Conservation (phyloP, 495 filamentous ascomycete genomes). For the Entonaema liquescens region DNA sequence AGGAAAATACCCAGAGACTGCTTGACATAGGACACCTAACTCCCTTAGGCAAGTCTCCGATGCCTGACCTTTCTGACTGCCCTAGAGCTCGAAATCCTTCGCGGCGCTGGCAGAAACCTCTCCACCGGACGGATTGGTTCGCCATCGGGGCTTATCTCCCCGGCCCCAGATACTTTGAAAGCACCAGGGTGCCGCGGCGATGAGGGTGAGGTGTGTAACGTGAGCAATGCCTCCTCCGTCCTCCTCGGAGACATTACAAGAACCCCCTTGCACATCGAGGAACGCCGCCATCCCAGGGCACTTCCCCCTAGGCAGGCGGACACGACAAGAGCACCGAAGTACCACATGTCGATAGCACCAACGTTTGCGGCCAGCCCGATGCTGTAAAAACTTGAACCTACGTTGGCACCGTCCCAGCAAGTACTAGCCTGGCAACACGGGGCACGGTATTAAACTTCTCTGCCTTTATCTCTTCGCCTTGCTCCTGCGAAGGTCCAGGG, state of each 20-base stretch:
- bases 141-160: conserved; percentile 9
- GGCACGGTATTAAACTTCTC: conserved; percentile 4
- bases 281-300: conserved; percentile 5
- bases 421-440: conserved; percentile 12
- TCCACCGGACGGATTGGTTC: background rate
- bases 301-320: conserved; percentile 1
- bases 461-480: conserved; percentile 9
- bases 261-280: conserved; percentile 9
- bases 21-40: conserved; percentile 3
- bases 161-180: background rate
- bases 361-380: conserved; percentile 2
- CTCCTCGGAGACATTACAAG: background rate
- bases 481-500: conserved; percentile 11
- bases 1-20: conserved; percentile 7
- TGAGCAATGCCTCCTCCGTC: background rate
- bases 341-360: background rate
- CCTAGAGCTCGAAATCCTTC: background rate
- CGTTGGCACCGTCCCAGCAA: conserved; percentile 11
- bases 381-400: background rate
- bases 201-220: conserved; percentile 11
- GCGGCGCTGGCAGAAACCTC: background rate
- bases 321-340: background rate
- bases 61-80: conserved; percentile 7
- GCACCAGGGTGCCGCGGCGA: conserved; percentile 2
- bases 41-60: conserved; percentile 1